These are phyloP conservation scores for Dinochytrium kinnereticum DNA, from an alignment of 371 early-diverging fungal species.

Conservation along the genomic window DNA sequence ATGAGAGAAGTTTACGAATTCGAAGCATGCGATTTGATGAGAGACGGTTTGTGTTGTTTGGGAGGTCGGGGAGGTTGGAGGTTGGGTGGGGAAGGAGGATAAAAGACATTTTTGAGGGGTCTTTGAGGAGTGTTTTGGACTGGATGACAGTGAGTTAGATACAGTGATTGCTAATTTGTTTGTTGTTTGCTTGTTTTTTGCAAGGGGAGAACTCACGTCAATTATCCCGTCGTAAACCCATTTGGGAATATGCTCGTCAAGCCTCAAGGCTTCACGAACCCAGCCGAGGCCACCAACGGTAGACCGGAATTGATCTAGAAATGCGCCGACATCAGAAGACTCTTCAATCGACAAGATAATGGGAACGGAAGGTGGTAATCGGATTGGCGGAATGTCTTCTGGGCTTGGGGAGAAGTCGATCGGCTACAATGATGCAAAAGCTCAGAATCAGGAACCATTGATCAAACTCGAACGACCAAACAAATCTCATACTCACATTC, in stretches of 20 bases:
- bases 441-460: background rate
- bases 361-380: slow-evolving; percentile 69
- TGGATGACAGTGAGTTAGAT: background rate
- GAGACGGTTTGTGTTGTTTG: slow-evolving; percentile 69
- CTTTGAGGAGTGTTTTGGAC: slow-evolving; percentile 53
- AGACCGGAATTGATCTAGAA: slow-evolving; percentile 77
- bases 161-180: too few species aligned
- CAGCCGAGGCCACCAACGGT: slow-evolving; percentile 63
- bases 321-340: slow-evolving; percentile 76
- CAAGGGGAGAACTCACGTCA: slow-evolving; percentile 24
- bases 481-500: slow-evolving; percentile 4
- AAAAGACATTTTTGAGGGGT: slow-evolving; percentile 85
- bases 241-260: slow-evolving; percentile 56
- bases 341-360: slow-evolving; percentile 78
- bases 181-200: too few species aligned
- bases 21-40: slow-evolving; percentile 86
- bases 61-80: slow-evolving; percentile 63
- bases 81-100: slow-evolving; percentile 69
- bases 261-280: slow-evolving; percentile 53
- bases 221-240: slow-evolving; percentile 58
- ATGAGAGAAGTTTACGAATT: slow-evolving; percentile 79
- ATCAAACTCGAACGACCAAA: too few species aligned
- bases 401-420: slow-evolving; percentile 27
- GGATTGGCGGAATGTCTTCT: slow-evolving; percentile 59
- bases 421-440: background rate